phyloP scores from a whole-genome alignment of 1,139 yeast species.

The Candida sp. region DNA sequence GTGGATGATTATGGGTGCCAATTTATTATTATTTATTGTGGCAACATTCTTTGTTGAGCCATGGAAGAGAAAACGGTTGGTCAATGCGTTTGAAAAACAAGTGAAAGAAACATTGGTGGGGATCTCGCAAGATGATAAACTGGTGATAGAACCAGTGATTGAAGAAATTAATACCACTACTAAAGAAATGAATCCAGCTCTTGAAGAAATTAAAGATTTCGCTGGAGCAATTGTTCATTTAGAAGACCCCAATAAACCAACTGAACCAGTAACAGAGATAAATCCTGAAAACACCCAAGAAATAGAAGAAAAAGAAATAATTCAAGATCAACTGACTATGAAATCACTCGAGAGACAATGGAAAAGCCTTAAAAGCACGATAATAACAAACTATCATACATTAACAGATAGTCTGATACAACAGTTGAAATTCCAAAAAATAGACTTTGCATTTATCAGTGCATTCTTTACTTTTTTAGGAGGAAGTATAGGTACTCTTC shows the following conservation, averaged over 20 bases:
- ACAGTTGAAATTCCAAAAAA: constrained; percentile 18
- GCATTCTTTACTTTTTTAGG: constrained; percentile 16
- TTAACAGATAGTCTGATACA: constrained; percentile 16
- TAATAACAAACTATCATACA: constrained; percentile 14
- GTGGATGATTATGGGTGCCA: constrained; percentile 83
- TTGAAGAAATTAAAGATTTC: constrained; percentile 6
- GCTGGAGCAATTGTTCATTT: neutral
- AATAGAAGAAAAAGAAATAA: neutral
- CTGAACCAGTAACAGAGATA: neutral
- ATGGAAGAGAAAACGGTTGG: constrained; percentile 82
- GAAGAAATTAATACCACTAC: constrained; percentile 2
- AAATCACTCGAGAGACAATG: constrained; percentile 12
- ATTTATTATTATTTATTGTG: constrained; percentile 68
- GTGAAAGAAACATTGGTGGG: constrained; percentile 56
- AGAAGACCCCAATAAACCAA: neutral
- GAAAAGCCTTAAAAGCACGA: constrained; percentile 12
- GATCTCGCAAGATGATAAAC: constrained; percentile 10
- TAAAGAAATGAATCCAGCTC: neutral
- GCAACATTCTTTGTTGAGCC: constrained; percentile 95
- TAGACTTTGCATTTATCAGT: constrained; percentile 20
- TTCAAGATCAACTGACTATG: too few relatives aligned
- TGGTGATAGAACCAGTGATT: constrained; percentile 8
- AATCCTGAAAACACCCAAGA: neutral
- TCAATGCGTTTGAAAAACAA: constrained; percentile 78
- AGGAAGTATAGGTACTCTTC: constrained; percentile 19